phyloP scores from a whole-genome alignment of 2,329 filamentous ascomycete genomes.

The Macrophomina pseudophaseolina region DNA sequence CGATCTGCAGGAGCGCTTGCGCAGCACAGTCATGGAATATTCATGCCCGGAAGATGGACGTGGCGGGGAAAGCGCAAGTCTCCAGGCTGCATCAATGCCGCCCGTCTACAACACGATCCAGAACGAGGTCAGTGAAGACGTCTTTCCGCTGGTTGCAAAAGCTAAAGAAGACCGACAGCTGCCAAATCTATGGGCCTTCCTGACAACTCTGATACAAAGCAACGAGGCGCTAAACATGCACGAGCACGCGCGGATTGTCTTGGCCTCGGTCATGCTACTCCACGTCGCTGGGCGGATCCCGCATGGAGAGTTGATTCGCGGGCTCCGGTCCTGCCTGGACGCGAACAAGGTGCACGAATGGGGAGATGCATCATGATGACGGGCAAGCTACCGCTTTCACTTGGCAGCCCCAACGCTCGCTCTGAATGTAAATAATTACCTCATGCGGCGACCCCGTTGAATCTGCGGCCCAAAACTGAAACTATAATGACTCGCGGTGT shows the following conservation, averaged over 20 bases:
- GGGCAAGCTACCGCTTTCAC: not conserved
- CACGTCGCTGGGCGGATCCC: not conserved
- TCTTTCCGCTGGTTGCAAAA: not conserved
- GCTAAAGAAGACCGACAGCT: not conserved
- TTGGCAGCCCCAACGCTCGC: not conserved
- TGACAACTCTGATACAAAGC: constrained; percentile 5
- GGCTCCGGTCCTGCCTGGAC: not conserved
- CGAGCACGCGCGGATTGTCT: not conserved
- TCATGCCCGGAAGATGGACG: not conserved
- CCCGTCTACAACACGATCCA: not conserved
- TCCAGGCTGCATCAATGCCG: not conserved
- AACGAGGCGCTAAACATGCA: constrained; percentile 7
- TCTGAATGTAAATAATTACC: not conserved
- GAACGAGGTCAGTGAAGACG: not conserved
- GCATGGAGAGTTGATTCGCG: not conserved
- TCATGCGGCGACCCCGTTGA: not conserved
- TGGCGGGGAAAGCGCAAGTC: not conserved
- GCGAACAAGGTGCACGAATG: not conserved
- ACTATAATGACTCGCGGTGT: not conserved
- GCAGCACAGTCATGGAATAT: not conserved
- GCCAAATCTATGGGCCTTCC: constrained; percentile 1
- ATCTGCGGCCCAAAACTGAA: not conserved
- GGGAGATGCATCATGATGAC: not conserved
- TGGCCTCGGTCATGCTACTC: not conserved
- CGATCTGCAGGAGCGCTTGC: not conserved